Evolutionary conservation across 495 filamentous ascomycete species (phyloP).

Genomic region (Daldinia concentrica): DNA sequence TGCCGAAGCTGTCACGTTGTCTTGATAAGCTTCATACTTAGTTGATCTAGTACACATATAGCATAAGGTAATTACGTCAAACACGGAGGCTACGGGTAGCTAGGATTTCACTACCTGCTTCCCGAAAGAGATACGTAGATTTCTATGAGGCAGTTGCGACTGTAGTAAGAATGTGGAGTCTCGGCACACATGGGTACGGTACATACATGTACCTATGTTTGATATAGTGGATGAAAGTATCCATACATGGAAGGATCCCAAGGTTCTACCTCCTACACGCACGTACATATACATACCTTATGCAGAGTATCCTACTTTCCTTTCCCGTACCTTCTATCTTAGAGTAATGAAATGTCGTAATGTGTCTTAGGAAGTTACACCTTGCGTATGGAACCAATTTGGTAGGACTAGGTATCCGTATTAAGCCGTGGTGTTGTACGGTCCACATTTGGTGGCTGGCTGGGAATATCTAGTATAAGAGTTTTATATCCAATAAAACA

Average conservation of each 20-base stretch:
- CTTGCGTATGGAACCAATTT: background rate
- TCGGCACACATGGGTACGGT: background rate
- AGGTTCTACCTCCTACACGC: background rate
- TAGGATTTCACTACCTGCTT: background rate
- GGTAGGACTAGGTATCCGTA: background rate
- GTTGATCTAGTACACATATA: background rate
- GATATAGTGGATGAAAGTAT: too few relatives aligned
- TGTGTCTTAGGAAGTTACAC: background rate
- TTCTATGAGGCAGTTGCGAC: background rate
- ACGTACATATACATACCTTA: background rate
- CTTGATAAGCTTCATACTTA: background rate
- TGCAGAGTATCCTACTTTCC: background rate
- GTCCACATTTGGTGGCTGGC: background rate
- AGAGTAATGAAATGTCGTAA: background rate
- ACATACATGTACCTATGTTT: too few relatives aligned
- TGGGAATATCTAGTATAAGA: background rate
- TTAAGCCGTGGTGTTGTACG: background rate
- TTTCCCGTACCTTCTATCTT: background rate
- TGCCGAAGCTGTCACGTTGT: background rate
- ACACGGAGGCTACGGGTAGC: background rate
- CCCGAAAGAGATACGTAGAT: background rate
- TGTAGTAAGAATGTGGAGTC: background rate
- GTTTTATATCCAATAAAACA: background rate
- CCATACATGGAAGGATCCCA: background rate
- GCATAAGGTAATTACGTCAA: constrained; percentile 1